Evolutionary conservation across 2,329 filamentous ascomycete species (phyloP).

Genomic region (Botrytis medusae): DNA sequence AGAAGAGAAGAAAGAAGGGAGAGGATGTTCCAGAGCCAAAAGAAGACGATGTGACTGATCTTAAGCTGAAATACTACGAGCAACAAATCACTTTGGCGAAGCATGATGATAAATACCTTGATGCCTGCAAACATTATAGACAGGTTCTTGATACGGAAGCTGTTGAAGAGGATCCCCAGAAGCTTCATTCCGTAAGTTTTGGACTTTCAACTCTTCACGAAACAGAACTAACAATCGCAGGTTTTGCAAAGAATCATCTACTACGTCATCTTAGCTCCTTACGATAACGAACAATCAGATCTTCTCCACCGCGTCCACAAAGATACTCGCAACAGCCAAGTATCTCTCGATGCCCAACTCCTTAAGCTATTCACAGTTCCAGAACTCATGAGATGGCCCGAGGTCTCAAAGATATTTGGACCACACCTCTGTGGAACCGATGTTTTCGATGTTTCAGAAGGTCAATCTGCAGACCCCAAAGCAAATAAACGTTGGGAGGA

Average conservation of each 20-base stretch:
- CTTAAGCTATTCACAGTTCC: conserved; percentile 93
- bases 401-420: conserved; percentile 85
- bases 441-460: conserved; percentile 72
- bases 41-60: conserved; percentile 88
- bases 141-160: conserved; percentile 96
- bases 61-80: conserved; percentile 95
- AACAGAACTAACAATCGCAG: conserved; percentile 47
- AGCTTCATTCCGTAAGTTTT: conserved; percentile 74
- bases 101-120: conserved; percentile 95
- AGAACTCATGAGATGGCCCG: conserved; percentile 98
- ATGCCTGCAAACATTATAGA: conserved; percentile 96
- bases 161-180: conserved; percentile 83
- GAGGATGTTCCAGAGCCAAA: conserved; percentile 77
- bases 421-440: conserved; percentile 85
- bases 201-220: neutral
- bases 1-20: conserved; percentile 78
- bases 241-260: conserved; percentile 93
- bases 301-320: conserved; percentile 89
- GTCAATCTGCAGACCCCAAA: conserved; percentile 72
- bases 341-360: conserved; percentile 78
- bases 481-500: conserved; percentile 88
- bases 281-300: conserved; percentile 98
- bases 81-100: conserved; percentile 95
- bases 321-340: conserved; percentile 76
- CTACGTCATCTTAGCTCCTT: conserved; percentile 92